A percentile compares a stretch with the other conserved stretches of the same genome.
Conservation (phyloP, 2,329 filamentous ascomycete species). For the Ramichloridium luteum region DNA sequence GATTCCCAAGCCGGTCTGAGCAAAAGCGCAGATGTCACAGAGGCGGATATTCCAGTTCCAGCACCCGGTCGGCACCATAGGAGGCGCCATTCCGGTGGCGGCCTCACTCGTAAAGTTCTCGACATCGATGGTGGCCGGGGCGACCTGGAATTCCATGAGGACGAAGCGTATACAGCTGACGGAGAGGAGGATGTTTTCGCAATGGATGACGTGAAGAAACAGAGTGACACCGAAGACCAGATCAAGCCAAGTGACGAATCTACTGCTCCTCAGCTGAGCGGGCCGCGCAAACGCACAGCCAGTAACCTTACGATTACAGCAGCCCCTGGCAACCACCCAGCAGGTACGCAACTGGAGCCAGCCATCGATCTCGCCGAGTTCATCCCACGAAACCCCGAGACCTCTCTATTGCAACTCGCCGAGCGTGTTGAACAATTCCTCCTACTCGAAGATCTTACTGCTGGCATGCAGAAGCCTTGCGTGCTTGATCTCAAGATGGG, state of each 20-base stretch:
- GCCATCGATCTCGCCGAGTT: constrained; percentile 19
- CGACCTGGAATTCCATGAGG: constrained; percentile 77
- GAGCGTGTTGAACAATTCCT: constrained; percentile 81
- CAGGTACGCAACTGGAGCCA: too few relatives aligned
- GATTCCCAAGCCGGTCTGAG: constrained; percentile 14
- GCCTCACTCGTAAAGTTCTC: constrained; percentile 57
- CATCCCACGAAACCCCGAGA: constrained; percentile 31
- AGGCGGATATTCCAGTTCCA: constrained; percentile 8
- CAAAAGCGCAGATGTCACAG: constrained; percentile 20
- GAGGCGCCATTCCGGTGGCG: constrained; percentile 77
- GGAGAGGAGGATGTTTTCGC: constrained; percentile 58
- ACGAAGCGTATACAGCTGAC: constrained; percentile 64
- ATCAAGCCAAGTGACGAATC: too few relatives aligned
- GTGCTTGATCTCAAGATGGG: constrained; percentile 99
- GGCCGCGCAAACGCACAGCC: too few relatives aligned
- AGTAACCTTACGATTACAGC: not conserved
- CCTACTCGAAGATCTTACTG: constrained; percentile 84
- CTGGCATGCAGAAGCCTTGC: constrained; percentile 91
- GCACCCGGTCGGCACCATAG: constrained; percentile 23
- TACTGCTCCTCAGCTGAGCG: too few relatives aligned
- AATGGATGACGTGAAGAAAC: constrained; percentile 45
- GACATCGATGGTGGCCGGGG: constrained; percentile 57
- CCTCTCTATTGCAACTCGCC: constrained; percentile 35
- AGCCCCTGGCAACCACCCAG: too few relatives aligned
- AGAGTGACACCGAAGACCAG: constrained; percentile 2